Evolutionary conservation across 352 stramenopile species (phyloP).

Genomic region (Pythium oligandrum): DNA sequence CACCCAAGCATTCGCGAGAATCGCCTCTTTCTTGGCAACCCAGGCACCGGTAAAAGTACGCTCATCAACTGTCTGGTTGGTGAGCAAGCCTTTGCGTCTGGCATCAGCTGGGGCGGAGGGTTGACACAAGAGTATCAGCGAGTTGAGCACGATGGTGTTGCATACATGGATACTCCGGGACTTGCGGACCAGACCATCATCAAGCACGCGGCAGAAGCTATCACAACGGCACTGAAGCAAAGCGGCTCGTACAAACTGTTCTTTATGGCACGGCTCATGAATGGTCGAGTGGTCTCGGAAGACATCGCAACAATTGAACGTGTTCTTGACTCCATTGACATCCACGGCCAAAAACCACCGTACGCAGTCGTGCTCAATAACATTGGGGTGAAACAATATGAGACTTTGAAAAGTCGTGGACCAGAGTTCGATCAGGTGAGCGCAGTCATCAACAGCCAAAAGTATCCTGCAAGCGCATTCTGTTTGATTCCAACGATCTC

Average conservation of each 20-base stretch:
- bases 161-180: conserved; percentile 24
- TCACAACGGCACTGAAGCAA: conserved; percentile 14
- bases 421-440: conserved; percentile 10
- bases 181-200: conserved; percentile 11
- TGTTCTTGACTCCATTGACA: conserved; percentile 15
- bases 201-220: conserved; percentile 5
- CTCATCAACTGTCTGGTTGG: conserved; percentile 23
- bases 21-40: conserved; percentile 16
- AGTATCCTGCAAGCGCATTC: conserved; percentile 8
- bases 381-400: conserved; percentile 14
- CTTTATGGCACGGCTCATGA: conserved; percentile 21
- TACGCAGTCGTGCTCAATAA: conserved; percentile 21
- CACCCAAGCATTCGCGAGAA: too few relatives aligned
- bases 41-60: conserved; percentile 22
- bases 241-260: conserved; percentile 20
- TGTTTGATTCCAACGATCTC: conserved; percentile 11
- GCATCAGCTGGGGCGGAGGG: conserved; percentile 8
- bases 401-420: conserved; percentile 6
- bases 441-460: conserved; percentile 7
- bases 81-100: conserved; percentile 5
- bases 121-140: conserved; percentile 15
- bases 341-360: conserved; percentile 2
- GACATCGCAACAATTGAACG: conserved; percentile 18
- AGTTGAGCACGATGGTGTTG: conserved; percentile 6
- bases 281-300: conserved; percentile 14